Base-by-base conservation (phyloP, 352 stramenopile genomes). In the Phytophthora sp. region DNA sequence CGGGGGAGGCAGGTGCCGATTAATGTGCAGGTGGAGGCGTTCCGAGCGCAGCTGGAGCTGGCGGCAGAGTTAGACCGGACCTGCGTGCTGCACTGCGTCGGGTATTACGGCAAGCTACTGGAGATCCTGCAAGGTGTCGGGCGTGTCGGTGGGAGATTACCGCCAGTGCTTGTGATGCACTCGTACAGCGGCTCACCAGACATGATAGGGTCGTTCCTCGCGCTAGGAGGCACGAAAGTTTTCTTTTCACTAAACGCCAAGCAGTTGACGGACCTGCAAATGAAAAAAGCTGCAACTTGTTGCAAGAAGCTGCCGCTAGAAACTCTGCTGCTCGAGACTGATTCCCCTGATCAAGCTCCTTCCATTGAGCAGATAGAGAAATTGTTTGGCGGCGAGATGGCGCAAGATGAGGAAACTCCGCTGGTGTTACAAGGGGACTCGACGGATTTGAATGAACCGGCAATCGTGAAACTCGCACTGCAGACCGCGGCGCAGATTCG, bases 241-340 rank as follows among this genome's bases (percentile, higher is more conserved):
- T 95, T 80, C 51, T 89, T 93, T 49, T 95, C 86, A 5, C 57
- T 95, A 15, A 91, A 91, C 24, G 79, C 73, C n/a, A 89, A 87
- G 65, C 82, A 93, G 42, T 59, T 91, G 46, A 73, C 70, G 9
- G 67, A 79, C 2, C 35, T 60, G 3, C 51, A 58, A 30, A 75
- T 71, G 31, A 71, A 69, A 15, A 90, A 90, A 63, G 63, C 75
- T 31, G 57, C 41, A 1, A 46, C 45, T 2, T 82, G 69, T 16
- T 90, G 84, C 16, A 61, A 68, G 3, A 61, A 69, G 15, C 36
- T 90, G 27, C 84, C 84, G 12, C 15, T 90, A 6, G 52, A 71
- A 11, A 29, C 74, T 2, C 59, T 95, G 47, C 47, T 95, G 26
- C 60, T 95, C 9, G 86, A 95, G 62, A 95, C 84, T 0, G 86